Base-by-base conservation (phyloP, 2,329 filamentous ascomycete genomes). In the Capronia epimyces region DNA sequence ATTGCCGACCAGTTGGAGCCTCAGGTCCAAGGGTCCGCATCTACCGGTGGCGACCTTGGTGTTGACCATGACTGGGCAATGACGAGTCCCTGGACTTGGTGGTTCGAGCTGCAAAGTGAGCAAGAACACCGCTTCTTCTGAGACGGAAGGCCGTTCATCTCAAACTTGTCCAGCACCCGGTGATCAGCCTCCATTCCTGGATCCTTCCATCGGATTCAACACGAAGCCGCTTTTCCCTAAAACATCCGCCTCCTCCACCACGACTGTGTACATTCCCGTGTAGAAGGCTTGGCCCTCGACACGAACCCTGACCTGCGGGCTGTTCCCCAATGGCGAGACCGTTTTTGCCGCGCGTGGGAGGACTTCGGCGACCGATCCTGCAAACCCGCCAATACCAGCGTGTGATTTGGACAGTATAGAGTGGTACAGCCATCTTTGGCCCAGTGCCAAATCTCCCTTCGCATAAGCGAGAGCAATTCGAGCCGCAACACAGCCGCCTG, bases 401-500 rank as follows among this genome's bases (percentile, higher is more conserved):
- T 64, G 66, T n/a, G 55, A 44, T 32, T 64, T 65, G 0, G 66
- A 68, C 6, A 70, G 64, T 1, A 69, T 46, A 3, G 68, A 70
- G 45, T 69, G 66, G 57, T 70, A 70, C 4, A 63, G 60, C 60
- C 67, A 64, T 5, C 59, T 54, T 43, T 67, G 0, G 58, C 62
- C 1, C 52, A 4, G 1, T 24, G 3, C n/a, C 15, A 61, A 51
- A 10, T 53, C 9, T 0, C 62, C 63, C 47, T 67, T 66, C 2
- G 63, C 61, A 57, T 67, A 55, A 13, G 68, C 68, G 6, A 69
- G 58, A 6, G 68, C 67, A 53, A 68, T 62, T 2, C 69, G 62
- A 3, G 68, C 69, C 6, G 66, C 62, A 7, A 71, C 69, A 46
- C 65, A 69, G 12, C 64, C 63, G 2, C 69, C 69, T 8, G 68